Evolutionary conservation across 768 basidiomycete genomes (phyloP).

Genomic region (Tephrocybe sp.): DNA sequence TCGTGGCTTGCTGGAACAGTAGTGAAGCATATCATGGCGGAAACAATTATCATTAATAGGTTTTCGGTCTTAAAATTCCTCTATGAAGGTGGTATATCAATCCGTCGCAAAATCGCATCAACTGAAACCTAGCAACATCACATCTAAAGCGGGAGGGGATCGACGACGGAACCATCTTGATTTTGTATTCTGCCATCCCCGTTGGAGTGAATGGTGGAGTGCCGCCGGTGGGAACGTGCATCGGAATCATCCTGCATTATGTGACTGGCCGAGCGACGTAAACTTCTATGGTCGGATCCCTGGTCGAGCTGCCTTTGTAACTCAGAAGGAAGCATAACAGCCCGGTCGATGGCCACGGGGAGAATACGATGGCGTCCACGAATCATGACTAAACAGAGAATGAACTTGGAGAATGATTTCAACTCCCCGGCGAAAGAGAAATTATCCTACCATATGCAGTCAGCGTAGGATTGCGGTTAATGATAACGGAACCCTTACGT

Average conservation of each 20-base stretch:
- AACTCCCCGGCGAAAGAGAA: slow-evolving; percentile 82
- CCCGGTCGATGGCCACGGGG: slow-evolving; percentile 85
- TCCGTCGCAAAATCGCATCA: no score
- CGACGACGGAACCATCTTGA: no score
- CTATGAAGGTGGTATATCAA: no score
- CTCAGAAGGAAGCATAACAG: slow-evolving; percentile 76
- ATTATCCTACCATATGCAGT: slow-evolving; percentile 51
- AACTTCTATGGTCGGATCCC: slow-evolving; percentile 10
- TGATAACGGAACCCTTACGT: slow-evolving; percentile 40
- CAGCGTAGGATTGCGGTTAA: slow-evolving; percentile 8
- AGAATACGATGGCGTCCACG: slow-evolving; percentile 89
- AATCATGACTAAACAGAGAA: slow-evolving; percentile 87
- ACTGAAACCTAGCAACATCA: no score
- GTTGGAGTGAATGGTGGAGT: slow-evolving; percentile 1
- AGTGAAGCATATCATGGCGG: no score
- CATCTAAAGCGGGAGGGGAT: no score
- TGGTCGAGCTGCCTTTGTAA: slow-evolving; percentile 33
- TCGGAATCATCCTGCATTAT: slow-evolving; percentile 4
- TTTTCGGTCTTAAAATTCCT: no score
- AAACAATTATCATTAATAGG: no score
- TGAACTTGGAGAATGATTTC: slow-evolving; percentile 79
- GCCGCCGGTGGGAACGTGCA: slow-evolving; percentile 4
- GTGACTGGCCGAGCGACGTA: not conserved
- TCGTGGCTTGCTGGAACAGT: no score
- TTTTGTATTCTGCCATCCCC: not conserved